Conservation (phyloP, 768 basidiomycete species). For the Sarcodon aspratus region DNA sequence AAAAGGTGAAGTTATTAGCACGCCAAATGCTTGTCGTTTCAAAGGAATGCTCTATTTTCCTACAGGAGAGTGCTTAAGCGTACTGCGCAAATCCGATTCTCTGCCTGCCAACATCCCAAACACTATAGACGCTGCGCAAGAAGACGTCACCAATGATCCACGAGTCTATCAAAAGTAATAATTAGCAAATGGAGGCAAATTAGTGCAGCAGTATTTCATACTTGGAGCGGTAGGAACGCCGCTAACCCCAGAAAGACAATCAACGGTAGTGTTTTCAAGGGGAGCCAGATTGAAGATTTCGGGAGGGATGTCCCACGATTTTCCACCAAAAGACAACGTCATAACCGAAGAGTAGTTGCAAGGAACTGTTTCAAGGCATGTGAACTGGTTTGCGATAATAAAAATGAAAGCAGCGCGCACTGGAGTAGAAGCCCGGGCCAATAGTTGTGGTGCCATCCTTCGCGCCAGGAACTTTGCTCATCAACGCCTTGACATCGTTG, state of each 20-base stretch:
- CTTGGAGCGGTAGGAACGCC: not conserved
- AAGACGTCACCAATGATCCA: conserved; percentile 30
- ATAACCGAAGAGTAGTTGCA: conserved; percentile 19
- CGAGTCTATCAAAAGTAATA: conserved; percentile 3
- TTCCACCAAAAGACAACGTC: conserved; percentile 27
- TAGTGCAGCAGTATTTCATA: no score
- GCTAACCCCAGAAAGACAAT: conserved; percentile 27
- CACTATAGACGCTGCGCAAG: conserved; percentile 33
- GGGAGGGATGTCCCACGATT: conserved; percentile 23
- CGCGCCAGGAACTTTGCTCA: conserved; percentile 18
- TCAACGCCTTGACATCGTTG: conserved; percentile 16
- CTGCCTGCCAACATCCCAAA: conserved; percentile 23
- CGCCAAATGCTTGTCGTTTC: no score
- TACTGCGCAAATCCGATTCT: conserved; percentile 8
- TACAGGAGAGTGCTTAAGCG: no score
- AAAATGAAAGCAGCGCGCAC: no score
- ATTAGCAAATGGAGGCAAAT: no score
- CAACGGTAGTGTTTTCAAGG: conserved; percentile 10
- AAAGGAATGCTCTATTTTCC: no score
- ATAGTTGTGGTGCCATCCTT: conserved; percentile 11
- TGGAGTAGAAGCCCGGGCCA: conserved; percentile 22
- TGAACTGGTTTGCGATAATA: no score
- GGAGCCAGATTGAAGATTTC: conserved; percentile 32
- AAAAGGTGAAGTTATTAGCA: no score
- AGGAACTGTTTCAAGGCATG: conserved; percentile 16